phyloP scores from a whole-genome alignment of 352 stramenopile genomes.

The Plasmopara muralis region DNA sequence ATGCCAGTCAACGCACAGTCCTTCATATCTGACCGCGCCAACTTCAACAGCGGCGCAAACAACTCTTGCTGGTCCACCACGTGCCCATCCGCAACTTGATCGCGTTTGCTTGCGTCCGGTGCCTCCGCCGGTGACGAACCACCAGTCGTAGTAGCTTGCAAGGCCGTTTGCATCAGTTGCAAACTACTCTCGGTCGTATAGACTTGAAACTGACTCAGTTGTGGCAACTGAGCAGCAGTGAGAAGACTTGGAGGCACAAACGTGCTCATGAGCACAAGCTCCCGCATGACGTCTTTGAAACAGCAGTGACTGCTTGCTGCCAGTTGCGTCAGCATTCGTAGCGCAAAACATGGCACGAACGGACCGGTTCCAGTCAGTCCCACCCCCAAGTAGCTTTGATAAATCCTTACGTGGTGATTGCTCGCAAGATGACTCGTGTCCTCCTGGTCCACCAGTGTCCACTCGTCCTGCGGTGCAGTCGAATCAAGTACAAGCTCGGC shows the following conservation, averaged over 20 bases:
- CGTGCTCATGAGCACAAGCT: conserved; percentile 68
- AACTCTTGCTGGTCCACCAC: conserved; percentile 70
- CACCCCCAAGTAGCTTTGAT: conserved; percentile 72
- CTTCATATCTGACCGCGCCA: conserved; percentile 72
- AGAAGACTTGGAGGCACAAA: conserved; percentile 38
- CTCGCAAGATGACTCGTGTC: conserved; percentile 39
- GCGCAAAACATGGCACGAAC: conserved; percentile 65
- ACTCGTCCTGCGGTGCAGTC: conserved; percentile 10
- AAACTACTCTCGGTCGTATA: conserved; percentile 77
- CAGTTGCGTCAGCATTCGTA: conserved; percentile 79
- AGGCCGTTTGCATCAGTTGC: conserved; percentile 66
- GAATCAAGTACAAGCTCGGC: conserved; percentile 5
- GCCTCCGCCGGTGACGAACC: conserved; percentile 30
- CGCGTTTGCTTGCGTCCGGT: conserved; percentile 24
- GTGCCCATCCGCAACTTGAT: conserved; percentile 22
- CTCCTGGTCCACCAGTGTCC: conserved; percentile 21
- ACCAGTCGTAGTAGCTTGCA: conserved; percentile 59
- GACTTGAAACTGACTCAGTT: conserved; percentile 62
- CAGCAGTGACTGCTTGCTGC: conserved; percentile 60
- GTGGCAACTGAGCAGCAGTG: conserved; percentile 40
- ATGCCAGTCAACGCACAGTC: conserved; percentile 61
- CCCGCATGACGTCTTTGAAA: conserved; percentile 71
- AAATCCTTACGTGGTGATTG: conserved; percentile 71
- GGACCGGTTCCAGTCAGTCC: conserved; percentile 45
- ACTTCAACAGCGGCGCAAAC: conserved; percentile 45